These are phyloP conservation scores for Macrophomina pseudophaseolina DNA, from an alignment of 2,329 filamentous ascomycete genomes.

Conservation along the genomic window DNA sequence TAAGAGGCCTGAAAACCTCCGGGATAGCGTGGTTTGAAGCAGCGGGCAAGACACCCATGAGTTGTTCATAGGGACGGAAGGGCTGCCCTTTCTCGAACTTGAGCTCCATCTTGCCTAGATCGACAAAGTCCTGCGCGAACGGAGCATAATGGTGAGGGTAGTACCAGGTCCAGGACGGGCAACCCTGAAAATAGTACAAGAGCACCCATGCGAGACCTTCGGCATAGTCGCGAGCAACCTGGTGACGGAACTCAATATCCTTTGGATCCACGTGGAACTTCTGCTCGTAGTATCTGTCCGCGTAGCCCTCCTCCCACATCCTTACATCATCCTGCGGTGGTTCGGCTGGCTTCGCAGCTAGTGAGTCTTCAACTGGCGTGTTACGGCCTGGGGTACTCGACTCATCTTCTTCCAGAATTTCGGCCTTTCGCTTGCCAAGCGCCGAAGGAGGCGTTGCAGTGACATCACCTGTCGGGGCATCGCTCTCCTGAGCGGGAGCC, in stretches of 20 bases:
- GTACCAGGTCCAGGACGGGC: conserved; percentile 98
- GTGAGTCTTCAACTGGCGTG: conserved; percentile 57
- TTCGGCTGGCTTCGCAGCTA: conserved; percentile 61
- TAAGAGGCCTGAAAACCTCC: conserved; percentile 83
- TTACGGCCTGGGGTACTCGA: conserved; percentile 64
- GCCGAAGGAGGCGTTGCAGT: conserved; percentile 53
- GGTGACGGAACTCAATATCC: conserved; percentile 83
- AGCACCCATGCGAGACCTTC: conserved; percentile 96
- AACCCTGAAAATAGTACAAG: conserved; percentile 97
- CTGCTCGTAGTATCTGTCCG: conserved; percentile 94
- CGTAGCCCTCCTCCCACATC: conserved; percentile 94
- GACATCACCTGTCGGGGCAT: conserved; percentile 38
- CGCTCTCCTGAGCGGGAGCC: conserved; percentile 29
- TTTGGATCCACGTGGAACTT: conserved; percentile 87
- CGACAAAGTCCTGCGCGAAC: conserved; percentile 92
- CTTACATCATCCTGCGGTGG: conserved; percentile 79
- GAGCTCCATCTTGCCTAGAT: conserved; percentile 78
- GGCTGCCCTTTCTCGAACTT: conserved; percentile 82
- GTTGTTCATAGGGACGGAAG: conserved; percentile 91
- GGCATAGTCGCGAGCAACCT: conserved; percentile 89
- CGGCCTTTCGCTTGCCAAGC: conserved; percentile 78
- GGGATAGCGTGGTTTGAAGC: conserved; percentile 92
- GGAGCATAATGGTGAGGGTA: conserved; percentile 98
- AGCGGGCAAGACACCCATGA: conserved; percentile 97
- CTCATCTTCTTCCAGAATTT: conserved; percentile 65